Percentiles rank a stretch among this genome's conserved stretches.
phyloP scores from a whole-genome alignment of 495 filamentous ascomycete genomes.

The Podospora conica region DNA sequence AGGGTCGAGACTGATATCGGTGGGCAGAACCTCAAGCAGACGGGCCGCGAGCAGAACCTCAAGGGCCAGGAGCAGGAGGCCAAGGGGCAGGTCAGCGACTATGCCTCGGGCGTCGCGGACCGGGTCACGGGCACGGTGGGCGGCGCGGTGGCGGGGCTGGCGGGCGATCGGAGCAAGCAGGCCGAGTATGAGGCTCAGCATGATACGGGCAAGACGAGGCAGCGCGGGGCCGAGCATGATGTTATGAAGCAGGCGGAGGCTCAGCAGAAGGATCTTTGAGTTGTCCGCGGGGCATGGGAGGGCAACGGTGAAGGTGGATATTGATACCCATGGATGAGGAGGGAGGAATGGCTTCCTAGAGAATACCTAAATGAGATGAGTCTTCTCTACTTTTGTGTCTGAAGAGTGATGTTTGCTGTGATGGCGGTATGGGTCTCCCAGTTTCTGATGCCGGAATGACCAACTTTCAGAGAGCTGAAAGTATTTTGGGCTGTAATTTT shows the following conservation, averaged over 20 bases:
- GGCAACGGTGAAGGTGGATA: not conserved
- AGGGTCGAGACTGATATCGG: not conserved
- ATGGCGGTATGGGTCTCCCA: not conserved
- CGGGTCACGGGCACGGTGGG: slow-evolving; percentile 69
- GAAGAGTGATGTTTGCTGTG: not conserved
- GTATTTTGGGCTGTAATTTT: no score
- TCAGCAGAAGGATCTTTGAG: slow-evolving; percentile 15
- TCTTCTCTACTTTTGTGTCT: not conserved
- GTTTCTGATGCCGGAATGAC: not conserved
- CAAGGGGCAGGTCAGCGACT: slow-evolving; percentile 74
- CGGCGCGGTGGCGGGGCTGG: slow-evolving; percentile 58
- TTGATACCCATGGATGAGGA: slow-evolving; percentile 13
- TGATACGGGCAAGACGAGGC: slow-evolving; percentile 77
- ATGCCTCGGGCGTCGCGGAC: slow-evolving; percentile 61
- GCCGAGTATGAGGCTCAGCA: slow-evolving; percentile 58
- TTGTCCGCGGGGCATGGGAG: not conserved
- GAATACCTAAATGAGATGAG: not conserved
- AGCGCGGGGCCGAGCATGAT: slow-evolving; percentile 79
- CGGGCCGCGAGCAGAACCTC: slow-evolving; percentile 71
- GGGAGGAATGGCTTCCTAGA: not conserved
- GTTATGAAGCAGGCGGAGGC: slow-evolving; percentile 62
- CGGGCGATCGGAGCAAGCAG: slow-evolving; percentile 62
- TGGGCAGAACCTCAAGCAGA: slow-evolving; percentile 54
- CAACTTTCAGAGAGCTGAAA: no score
- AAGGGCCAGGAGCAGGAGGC: slow-evolving; percentile 79